Base-by-base conservation (phyloP, 768 basidiomycete genomes). In the Russula dissimulans region DNA sequence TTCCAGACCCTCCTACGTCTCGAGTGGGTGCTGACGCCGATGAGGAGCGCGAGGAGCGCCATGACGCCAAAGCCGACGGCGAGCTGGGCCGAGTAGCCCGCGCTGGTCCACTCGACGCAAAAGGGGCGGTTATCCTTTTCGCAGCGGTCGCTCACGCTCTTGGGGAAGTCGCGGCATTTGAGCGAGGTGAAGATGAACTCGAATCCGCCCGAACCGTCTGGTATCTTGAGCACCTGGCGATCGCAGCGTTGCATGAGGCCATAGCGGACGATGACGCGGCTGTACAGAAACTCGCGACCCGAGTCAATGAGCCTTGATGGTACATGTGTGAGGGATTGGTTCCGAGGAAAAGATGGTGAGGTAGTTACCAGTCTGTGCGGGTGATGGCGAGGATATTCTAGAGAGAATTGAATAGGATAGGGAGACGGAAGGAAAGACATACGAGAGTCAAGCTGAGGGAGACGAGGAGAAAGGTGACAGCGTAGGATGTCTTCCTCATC, bases 1-100 rank as follows among this genome's bases (percentile, higher is more conserved):
- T 79, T 82, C 89, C 89, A 91, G 36, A 89, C 84, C 64, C 89
- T 80, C 59, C 87, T 76, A 64, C 89, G 77, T 53, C 88, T 77
- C 15, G 87, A 87, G 67, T 82, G 82, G 0, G 89, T 89, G 67
- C 79, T 87, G 18, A 88, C 77, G 4, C 89, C 88, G 59, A 90
- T 76, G 44, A 84, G 67, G 50, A 91, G 76, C 8, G 86, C 74
- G 0, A 77, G 67, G 41, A 87, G 71, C 4, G 86, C 80, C 31
- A 83, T 72, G 49, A 74, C 77, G 8, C 80, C 84, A 69, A 86
- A 86, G 3, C 87, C 84, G 36, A 83, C 76, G 46, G 80, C 80
- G 10, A 89, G 70, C 68, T 86, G 80, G n/a, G 79, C 76, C 49
- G 80, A 72, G 68, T 87, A 91, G 1, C 79, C 78, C 15, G 88